These are phyloP conservation scores for Ophiostoma himal-ulmi DNA, from an alignment of 2,329 filamentous ascomycete species.

Conservation along the genomic window DNA sequence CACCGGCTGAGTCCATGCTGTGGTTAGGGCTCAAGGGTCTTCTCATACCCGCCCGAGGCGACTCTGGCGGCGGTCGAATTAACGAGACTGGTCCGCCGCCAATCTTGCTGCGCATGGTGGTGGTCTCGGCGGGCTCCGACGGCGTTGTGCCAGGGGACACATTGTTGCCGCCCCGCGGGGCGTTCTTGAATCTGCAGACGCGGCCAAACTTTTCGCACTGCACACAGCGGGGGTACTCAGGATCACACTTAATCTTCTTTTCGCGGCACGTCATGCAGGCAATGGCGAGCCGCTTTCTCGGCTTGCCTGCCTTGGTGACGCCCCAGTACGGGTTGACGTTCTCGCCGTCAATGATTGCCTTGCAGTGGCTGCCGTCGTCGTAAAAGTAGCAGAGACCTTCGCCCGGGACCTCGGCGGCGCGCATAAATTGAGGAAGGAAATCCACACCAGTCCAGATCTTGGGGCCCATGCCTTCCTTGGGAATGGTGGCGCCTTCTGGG, in stretches of 20 bases:
- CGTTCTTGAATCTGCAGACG: slow-evolving; percentile 77
- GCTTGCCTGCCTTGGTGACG: slow-evolving; percentile 88
- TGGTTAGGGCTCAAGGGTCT: slow-evolving; percentile 32
- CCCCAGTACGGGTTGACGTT: slow-evolving; percentile 88
- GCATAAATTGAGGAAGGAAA: slow-evolving; percentile 60
- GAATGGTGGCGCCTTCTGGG: slow-evolving; percentile 33
- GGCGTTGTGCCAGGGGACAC: slow-evolving; percentile 50
- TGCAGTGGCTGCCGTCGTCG: slow-evolving; percentile 76
- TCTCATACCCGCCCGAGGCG: slow-evolving; percentile 25
- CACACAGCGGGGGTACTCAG: slow-evolving; percentile 77
- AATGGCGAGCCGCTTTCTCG: slow-evolving; percentile 81
- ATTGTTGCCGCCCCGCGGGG: slow-evolving; percentile 58
- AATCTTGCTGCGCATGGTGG: slow-evolving; percentile 37
- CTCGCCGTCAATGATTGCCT: slow-evolving; percentile 78
- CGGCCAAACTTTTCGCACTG: slow-evolving; percentile 90
- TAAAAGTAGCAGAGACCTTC: slow-evolving; percentile 82
- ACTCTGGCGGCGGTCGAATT: slow-evolving; percentile 32
- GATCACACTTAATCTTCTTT: slow-evolving; percentile 97
- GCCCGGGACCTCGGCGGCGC: slow-evolving; percentile 62
- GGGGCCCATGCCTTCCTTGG: slow-evolving; percentile 57
- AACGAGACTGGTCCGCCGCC: slow-evolving; percentile 30
- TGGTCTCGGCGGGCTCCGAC: slow-evolving; percentile 41
- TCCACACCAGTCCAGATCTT: slow-evolving; percentile 66
- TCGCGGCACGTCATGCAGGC: slow-evolving; percentile 90
- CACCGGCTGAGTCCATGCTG: slow-evolving; percentile 7